A percentile compares a stretch with the other conserved stretches of the same genome.
Evolutionary conservation across 495 filamentous ascomycete species (phyloP).

Genomic region (Bacidia gigantensis): DNA sequence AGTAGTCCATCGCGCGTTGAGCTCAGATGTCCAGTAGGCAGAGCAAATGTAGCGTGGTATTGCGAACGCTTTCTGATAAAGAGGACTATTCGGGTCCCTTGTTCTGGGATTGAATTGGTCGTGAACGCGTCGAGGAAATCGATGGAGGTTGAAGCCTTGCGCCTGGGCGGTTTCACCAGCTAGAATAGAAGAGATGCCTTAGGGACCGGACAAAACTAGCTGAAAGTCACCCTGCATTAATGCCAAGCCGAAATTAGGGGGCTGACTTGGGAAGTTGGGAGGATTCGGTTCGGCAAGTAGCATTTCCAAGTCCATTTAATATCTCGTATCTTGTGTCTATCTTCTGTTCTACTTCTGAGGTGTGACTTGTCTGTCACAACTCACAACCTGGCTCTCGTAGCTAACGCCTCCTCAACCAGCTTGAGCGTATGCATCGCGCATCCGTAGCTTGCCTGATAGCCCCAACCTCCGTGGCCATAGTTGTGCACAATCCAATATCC

Average conservation of each 20-base stretch:
- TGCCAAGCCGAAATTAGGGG: slow-evolving; percentile 3
- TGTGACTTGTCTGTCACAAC: no score
- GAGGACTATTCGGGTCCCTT: background rate
- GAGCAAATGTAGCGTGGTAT: background rate
- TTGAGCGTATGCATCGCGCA: slow-evolving; percentile 55
- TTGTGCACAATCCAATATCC: slow-evolving; percentile 79
- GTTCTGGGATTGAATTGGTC: background rate
- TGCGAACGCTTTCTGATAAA: background rate
- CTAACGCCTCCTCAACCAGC: slow-evolving; percentile 53
- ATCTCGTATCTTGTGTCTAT: no score
- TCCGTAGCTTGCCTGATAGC: slow-evolving; percentile 79
- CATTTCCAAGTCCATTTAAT: no score
- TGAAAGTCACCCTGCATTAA: background rate
- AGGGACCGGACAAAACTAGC: no score
- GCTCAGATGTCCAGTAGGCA: background rate
- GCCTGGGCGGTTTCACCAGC: no score
- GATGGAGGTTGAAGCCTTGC: background rate
- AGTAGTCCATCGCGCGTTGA: slow-evolving; percentile 35
- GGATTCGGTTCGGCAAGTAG: no score
- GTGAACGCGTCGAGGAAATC: background rate
- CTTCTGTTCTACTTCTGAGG: no score
- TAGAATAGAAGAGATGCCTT: no score
- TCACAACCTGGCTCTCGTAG: slow-evolving; percentile 8
- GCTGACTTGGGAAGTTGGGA: no score
- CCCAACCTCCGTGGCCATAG: slow-evolving; percentile 92